A percentile compares a stretch with the other conserved stretches of the same genome.
phyloP scores from a whole-genome alignment of 306 rosid genomes.

The Cucumis melo region DNA sequence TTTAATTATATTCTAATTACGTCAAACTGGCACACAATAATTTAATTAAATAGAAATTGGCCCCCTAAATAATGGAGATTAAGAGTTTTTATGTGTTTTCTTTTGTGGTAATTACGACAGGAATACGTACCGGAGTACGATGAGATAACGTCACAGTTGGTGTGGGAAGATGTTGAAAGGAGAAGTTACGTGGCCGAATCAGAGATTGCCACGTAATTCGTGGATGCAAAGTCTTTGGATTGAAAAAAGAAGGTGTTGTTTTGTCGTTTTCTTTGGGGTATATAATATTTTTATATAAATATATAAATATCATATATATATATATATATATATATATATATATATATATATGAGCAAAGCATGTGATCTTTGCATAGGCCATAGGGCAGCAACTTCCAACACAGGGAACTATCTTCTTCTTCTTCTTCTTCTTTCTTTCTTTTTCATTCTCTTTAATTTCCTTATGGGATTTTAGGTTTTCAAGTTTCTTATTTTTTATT shows the following conservation, averaged over 20 bases:
- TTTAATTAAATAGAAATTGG: not conserved
- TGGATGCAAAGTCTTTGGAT: not conserved
- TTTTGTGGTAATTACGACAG: constrained; percentile 25
- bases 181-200: constrained; percentile 50
- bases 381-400: constrained; percentile 1
- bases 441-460: not conserved
- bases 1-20: not conserved
- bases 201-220: constrained; percentile 56
- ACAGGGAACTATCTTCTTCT: not conserved
- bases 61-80: not conserved
- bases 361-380: constrained; percentile 2
- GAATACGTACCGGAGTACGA: constrained; percentile 83
- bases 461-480: not conserved
- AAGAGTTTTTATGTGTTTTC: not conserved
- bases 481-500: not conserved
- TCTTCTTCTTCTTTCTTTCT: too few species aligned
- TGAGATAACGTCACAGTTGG: constrained; percentile 81
- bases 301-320: not conserved
- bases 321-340: not conserved
- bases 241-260: not conserved
- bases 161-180: constrained; percentile 76
- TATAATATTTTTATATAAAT: constrained; percentile 14
- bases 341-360: not conserved
- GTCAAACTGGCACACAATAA: too few species aligned
- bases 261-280: constrained; percentile 38